Percentiles rank a stretch among this genome's conserved stretches.
These are phyloP conservation scores for Dactylis glomerata DNA, from an alignment of 176 grass and related monocot species.

Conservation along the genomic window DNA sequence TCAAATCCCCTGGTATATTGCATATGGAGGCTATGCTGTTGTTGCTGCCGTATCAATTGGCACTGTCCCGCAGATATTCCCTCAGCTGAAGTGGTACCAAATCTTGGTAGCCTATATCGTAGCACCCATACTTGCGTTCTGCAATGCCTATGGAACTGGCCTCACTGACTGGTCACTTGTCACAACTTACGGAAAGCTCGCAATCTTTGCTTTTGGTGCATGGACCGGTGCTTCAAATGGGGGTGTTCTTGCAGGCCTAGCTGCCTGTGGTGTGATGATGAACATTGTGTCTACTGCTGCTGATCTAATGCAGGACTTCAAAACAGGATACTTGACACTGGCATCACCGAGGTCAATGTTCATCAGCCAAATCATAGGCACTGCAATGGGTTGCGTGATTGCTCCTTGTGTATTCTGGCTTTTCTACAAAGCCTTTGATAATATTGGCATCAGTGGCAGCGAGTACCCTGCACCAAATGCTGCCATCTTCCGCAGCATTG, in stretches of 20 bases:
- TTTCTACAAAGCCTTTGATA: conserved; percentile 23
- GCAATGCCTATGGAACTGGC: conserved; percentile 32
- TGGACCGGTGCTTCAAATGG: conserved; percentile 26
- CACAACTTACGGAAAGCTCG: conserved; percentile 28
- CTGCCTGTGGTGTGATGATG: conserved; percentile 38
- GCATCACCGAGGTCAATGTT: conserved; percentile 41
- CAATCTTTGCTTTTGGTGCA: conserved; percentile 30
- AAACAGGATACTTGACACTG: conserved; percentile 28
- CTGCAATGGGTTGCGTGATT: conserved; percentile 30
- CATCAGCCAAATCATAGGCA: conserved; percentile 34
- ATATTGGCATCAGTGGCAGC: conserved; percentile 4
- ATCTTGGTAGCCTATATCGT: conserved; percentile 33
- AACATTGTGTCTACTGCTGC: conserved; percentile 27
- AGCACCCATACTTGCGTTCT: conserved; percentile 33
- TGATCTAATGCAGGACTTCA: conserved; percentile 40
- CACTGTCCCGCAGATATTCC: conserved; percentile 30
- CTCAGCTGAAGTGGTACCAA: conserved; percentile 39
- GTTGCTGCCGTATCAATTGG: conserved; percentile 37
- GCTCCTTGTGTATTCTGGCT: conserved; percentile 38
- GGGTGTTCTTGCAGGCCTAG: conserved; percentile 24
- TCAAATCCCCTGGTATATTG: conserved; percentile 37
- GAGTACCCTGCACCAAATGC: conserved; percentile 36
- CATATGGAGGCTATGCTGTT: conserved; percentile 30
- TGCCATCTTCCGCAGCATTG: conserved; percentile 20
- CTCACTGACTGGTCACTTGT: conserved; percentile 41